Percentiles rank a stretch among this genome's conserved stretches.
phyloP scores from a whole-genome alignment of 2,329 filamentous ascomycete species.

The Pestalotiopsis sp. region DNA sequence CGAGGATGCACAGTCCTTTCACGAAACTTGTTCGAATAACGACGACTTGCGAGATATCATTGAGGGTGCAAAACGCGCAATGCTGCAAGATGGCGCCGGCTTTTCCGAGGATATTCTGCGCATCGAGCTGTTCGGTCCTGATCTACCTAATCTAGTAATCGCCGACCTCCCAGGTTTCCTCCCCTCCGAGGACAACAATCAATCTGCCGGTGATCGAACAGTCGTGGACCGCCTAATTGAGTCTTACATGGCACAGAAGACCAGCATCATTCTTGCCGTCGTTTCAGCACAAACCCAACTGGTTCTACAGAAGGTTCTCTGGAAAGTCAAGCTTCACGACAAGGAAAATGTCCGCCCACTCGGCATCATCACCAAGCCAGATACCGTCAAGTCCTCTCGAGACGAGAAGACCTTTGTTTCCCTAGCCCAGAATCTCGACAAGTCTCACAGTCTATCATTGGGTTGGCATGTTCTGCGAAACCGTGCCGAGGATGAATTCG shows the following conservation, averaged over 20 bases:
- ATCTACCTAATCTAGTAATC: conserved; percentile 48
- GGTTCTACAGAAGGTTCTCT: conserved; percentile 55
- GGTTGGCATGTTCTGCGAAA: conserved; percentile 46
- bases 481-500: conserved; percentile 32
- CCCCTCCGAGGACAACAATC: conserved; percentile 20
- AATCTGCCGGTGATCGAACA: conserved; percentile 9
- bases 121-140: conserved; percentile 46
- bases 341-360: conserved; percentile 46
- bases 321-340: conserved; percentile 29
- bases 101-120: conserved; percentile 50
- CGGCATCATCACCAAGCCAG: conserved; percentile 60
- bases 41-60: conserved; percentile 50
- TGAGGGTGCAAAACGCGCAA: conserved; percentile 48
- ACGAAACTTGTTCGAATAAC: conserved; percentile 36
- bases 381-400: conserved; percentile 38
- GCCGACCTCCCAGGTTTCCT: conserved; percentile 56
- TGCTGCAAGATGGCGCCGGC: conserved; percentile 41
- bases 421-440: conserved; percentile 43
- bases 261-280: conserved; percentile 57
- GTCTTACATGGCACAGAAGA: conserved; percentile 51
- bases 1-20: conserved; percentile 26
- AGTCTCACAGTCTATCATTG: conserved; percentile 42
- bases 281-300: conserved; percentile 52
- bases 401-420: conserved; percentile 40
- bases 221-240: conserved; percentile 40